Base-by-base conservation (phyloP, 2,329 filamentous ascomycete genomes). In the Myriosclerotinia curreyana region DNA sequence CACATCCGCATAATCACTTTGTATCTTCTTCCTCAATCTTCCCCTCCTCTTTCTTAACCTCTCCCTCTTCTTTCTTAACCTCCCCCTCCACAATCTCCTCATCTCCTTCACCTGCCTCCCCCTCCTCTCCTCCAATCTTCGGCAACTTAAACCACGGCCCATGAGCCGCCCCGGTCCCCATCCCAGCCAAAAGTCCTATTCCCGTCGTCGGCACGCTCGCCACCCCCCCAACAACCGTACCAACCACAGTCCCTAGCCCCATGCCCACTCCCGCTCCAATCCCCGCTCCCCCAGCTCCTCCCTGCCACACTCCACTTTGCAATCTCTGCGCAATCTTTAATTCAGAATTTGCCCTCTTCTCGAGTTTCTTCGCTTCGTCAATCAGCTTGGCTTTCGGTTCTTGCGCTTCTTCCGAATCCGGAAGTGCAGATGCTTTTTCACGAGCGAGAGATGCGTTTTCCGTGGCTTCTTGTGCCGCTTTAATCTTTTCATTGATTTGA, bases 241-340 rank as follows among this genome's bases (percentile, higher is more conserved):
- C 70, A 4, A 71, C 62, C 46, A 69, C 28, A 22, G 64, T 67
- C 0, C 69, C 68, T 15, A 69, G 28, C 2, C 61, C 69, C n/a
- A 68, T 62, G 0, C 69, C 70, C 5, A 72, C 42, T 4, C 69
- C 70, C 8, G 65, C 65, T 1, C 69, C 70, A n/a, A 70, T 59
- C 1, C 69, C 67, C 25, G 69, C 69, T 0, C 70, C 70, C 1
- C 56, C 60, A 0, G 66, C 67, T 2, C 67, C 70, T 3, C 70
- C 70, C 61, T 72, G 70, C 70, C 69, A 72, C 25, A 70, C 67
- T 2, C 70, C 70, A 56, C 69, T 70, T 48, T 72, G 70, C 31
- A 72, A 36, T 38, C 69, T 60, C 71, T 83, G 84, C 40, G 90
- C 90, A 62, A 90, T 88, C 68, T 86, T 82, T 75, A 84, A 83